Evolutionary conservation across 768 basidiomycete species (phyloP).

Genomic region (Russula sp.): DNA sequence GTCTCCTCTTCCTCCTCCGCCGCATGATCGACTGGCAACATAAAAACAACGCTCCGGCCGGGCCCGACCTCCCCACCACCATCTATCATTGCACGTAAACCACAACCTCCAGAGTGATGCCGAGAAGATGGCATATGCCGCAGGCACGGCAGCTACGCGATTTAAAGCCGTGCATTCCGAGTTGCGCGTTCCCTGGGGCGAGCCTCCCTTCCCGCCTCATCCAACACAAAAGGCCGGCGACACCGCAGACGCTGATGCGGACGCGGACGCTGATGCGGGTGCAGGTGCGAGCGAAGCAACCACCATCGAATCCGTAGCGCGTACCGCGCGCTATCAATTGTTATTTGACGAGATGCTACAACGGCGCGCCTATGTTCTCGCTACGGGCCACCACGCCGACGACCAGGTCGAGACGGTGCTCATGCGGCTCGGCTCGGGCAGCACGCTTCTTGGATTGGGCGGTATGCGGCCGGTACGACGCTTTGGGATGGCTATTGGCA

Average conservation of each 20-base stretch:
- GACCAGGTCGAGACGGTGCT: conserved; percentile 82
- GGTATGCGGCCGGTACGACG: conserved; percentile 68
- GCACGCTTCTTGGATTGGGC: conserved; percentile 52
- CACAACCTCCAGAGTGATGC: conserved; percentile 68
- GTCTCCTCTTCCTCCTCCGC: conserved; percentile 66
- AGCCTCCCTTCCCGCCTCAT: conserved; percentile 47
- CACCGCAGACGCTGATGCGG: conserved; percentile 32
- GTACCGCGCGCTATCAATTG: conserved; percentile 54
- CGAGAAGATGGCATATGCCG: conserved; percentile 50
- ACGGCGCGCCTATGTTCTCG: conserved; percentile 44
- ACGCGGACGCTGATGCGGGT: no score
- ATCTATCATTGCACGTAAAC: conserved; percentile 63
- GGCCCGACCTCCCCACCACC: conserved; percentile 4
- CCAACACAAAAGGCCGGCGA: conserved; percentile 47
- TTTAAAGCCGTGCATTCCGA: conserved; percentile 49
- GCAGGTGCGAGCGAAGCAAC: conserved; percentile 38
- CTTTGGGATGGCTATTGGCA: conserved; percentile 70
- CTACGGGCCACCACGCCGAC: conserved; percentile 75
- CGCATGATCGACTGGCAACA: conserved; percentile 29
- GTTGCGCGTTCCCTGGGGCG: conserved; percentile 56
- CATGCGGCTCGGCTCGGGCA: conserved; percentile 62
- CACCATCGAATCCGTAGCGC: conserved; percentile 55
- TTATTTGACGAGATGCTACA: conserved; percentile 49
- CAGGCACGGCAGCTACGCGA: conserved; percentile 42
- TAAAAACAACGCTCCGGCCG: conserved; percentile 28